Percentiles rank a stretch among this genome's conserved stretches.
Conservation (phyloP, 139 green algal genomes). For the Chlorella sp. region DNA sequence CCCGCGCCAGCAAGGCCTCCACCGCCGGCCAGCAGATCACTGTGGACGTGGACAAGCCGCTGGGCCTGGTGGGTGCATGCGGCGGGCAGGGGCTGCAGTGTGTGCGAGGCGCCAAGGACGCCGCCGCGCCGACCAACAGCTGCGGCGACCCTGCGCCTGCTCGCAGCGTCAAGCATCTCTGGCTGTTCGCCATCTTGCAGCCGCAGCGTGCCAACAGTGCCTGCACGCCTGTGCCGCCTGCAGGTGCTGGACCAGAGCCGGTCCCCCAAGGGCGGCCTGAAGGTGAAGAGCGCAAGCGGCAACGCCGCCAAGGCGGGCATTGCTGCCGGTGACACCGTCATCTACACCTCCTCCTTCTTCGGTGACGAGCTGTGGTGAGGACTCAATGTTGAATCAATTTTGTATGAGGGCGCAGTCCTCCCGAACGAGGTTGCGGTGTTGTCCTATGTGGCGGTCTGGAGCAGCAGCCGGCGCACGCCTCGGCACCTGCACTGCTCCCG, state of each 20-base stretch:
- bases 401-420: too few relatives aligned
- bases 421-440: too few relatives aligned
- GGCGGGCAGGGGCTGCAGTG: not conserved
- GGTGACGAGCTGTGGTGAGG: conserved; percentile 79
- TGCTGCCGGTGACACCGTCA: too few relatives aligned
- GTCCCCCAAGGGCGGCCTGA: conserved; percentile 72
- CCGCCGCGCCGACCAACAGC: not conserved
- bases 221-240: too few relatives aligned
- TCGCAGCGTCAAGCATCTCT: too few relatives aligned
- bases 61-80: conserved; percentile 70
- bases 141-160: not conserved
- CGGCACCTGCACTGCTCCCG: too few relatives aligned
- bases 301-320: conserved; percentile 94
- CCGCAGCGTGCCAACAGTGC: too few relatives aligned
- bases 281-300: conserved; percentile 79
- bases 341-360: conserved; percentile 95
- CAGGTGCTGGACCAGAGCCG: conserved; percentile 69
- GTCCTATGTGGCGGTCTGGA: too few relatives aligned
- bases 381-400: not conserved
- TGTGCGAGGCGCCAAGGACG: not conserved
- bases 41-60: conserved; percentile 93
- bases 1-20: conserved; percentile 20
- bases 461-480: too few relatives aligned
- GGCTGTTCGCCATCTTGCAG: too few relatives aligned
- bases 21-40: conserved; percentile 47